These are phyloP conservation scores for Leptographium lundbergii DNA, from an alignment of 2,329 filamentous ascomycete species.

Conservation along the genomic window DNA sequence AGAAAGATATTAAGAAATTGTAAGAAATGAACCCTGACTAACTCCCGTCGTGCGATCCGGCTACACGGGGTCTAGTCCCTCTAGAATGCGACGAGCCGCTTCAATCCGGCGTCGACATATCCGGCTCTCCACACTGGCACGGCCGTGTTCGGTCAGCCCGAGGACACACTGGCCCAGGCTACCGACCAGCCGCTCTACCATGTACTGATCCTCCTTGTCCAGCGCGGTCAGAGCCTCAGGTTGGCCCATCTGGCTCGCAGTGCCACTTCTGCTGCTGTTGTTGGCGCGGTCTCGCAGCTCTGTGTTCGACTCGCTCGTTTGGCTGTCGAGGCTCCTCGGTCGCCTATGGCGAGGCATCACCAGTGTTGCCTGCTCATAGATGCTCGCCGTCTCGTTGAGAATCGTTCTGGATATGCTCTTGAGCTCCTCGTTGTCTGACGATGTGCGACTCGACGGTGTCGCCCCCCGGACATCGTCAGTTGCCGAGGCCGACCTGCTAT, in stretches of 20 bases:
- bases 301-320: constrained; percentile 1
- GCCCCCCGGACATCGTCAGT: neutral
- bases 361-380: constrained; percentile 20
- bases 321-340: constrained; percentile 12
- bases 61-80: constrained; percentile 41
- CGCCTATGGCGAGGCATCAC: neutral
- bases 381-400: constrained; percentile 33
- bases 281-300: neutral
- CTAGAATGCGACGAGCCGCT: constrained; percentile 58
- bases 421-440: constrained; percentile 31
- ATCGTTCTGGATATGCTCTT: constrained; percentile 34
- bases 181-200: constrained; percentile 47
- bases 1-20: too few relatives aligned
- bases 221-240: constrained; percentile 30
- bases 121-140: constrained; percentile 43
- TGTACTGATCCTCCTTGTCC: constrained; percentile 42
- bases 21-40: too few relatives aligned
- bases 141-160: constrained; percentile 41
- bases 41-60: too few relatives aligned
- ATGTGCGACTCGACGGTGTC: neutral
- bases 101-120: constrained; percentile 62
- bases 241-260: neutral
- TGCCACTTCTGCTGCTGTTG: neutral
- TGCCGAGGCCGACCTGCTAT: neutral
- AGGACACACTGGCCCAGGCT: constrained; percentile 48